phyloP scores from a whole-genome alignment of 2,329 filamentous ascomycete genomes.

The Reticulascus tulasneorum region DNA sequence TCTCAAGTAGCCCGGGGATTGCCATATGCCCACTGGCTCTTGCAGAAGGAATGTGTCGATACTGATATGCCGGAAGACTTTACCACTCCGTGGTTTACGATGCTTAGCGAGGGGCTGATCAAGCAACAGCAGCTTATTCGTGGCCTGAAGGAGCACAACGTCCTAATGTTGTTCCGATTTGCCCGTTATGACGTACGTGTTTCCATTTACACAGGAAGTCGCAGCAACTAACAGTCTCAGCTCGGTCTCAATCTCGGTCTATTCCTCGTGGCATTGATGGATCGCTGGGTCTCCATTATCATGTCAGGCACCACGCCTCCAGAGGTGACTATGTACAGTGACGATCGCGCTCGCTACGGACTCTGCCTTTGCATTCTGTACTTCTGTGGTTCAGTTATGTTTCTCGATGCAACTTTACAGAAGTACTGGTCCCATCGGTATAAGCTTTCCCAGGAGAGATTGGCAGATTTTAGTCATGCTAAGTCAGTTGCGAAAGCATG shows the following conservation, averaged over 20 bases:
- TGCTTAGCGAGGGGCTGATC: conserved; percentile 27
- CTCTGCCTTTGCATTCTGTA: conserved; percentile 35
- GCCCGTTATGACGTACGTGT: conserved; percentile 30
- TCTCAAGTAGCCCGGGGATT: conserved; percentile 21
- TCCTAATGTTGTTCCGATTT: conserved; percentile 31
- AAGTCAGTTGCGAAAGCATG: too few species aligned
- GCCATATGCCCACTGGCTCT: conserved; percentile 30
- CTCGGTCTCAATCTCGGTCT: conserved; percentile 31
- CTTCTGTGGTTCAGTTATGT: conserved; percentile 33
- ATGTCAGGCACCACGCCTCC: conserved; percentile 26
- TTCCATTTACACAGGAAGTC: too few species aligned
- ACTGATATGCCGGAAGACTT: conserved; percentile 24
- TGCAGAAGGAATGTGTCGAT: conserved; percentile 26
- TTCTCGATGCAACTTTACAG: conserved; percentile 30
- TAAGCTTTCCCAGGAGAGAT: conserved; percentile 27
- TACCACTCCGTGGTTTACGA: conserved; percentile 30
- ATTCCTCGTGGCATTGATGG: conserved; percentile 33
- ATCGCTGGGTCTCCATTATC: conserved; percentile 32
- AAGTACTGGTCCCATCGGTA: conserved; percentile 30
- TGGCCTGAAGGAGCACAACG: conserved; percentile 33
- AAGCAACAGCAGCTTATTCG: conserved; percentile 28
- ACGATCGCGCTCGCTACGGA: conserved; percentile 27
- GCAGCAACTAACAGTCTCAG: too few species aligned
- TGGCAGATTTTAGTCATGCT: conserved; percentile 23
- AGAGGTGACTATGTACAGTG: conserved; percentile 23